phyloP scores from a whole-genome alignment of 2,329 filamentous ascomycete genomes.

The Sarocladiaceae sp. region DNA sequence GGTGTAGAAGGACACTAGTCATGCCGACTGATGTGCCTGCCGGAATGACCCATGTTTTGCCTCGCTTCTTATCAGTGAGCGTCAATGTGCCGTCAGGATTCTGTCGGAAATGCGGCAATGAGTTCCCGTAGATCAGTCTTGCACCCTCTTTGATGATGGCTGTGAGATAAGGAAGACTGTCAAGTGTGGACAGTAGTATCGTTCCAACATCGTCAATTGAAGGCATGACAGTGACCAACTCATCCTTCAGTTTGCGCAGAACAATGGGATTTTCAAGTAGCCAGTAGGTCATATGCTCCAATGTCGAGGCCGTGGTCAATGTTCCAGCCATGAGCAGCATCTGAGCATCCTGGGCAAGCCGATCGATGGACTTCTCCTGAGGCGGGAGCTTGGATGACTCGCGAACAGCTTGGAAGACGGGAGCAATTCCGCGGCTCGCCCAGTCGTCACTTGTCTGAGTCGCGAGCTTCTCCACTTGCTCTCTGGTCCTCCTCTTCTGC shows the following conservation, averaged over 20 bases:
- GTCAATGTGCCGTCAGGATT: too few species aligned
- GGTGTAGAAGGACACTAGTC: conserved; percentile 27
- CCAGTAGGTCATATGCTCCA: not conserved
- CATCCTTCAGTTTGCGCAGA: not conserved
- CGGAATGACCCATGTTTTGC: conserved; percentile 21
- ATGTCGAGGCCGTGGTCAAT: not conserved
- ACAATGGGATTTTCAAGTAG: not conserved
- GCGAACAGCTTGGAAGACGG: too few species aligned
- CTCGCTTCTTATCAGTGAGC: too few species aligned
- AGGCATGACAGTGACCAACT: not conserved
- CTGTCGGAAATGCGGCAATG: not conserved
- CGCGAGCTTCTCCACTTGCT: too few species aligned
- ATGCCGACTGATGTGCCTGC: conserved; percentile 29
- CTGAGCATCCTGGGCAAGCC: not conserved
- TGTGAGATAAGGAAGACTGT: not conserved
- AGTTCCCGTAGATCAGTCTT: not conserved
- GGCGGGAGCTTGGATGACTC: too few species aligned
- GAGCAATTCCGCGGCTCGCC: too few species aligned
- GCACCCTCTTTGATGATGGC: not conserved
- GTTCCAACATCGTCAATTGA: too few species aligned
- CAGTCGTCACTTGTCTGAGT: too few species aligned
- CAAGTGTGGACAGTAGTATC: not conserved
- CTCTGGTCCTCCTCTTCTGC: too few species aligned
- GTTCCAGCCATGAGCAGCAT: not conserved
- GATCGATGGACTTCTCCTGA: not conserved